Evolutionary conservation across 108 stramenopile genomes (phyloP), one percentile per base, ranked within the genome.

Genomic region (Nannochloropsis gaditana): DNA sequence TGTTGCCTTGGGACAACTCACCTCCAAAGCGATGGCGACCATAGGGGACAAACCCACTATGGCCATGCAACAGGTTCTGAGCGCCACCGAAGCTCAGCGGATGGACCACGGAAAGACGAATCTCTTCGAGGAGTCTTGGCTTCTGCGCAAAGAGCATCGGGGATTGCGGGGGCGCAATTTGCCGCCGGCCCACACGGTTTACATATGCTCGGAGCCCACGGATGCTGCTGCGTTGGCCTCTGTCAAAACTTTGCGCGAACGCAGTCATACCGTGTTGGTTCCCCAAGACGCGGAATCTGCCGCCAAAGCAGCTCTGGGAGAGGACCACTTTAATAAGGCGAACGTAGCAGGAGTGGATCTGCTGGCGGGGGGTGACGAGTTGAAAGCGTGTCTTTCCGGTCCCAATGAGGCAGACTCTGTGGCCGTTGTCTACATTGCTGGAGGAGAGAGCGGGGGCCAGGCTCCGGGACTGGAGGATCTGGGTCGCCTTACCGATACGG

Each of bases 131-230:
- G 59, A 73, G 59, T 73, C 1, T 73, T 73, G 59, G 59, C 4
- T 73, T 15, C n/a, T 73, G 59, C 59, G 59, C 4, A 15, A 73
- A n/a, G 59, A 73, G 59, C 59, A 73, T 73, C 59, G 59, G 15
- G 59, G 59, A n/a, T 3, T n/a, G 59, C 59, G 59, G 59, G 59
- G 59, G 59, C 15, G n/a, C 19, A 73, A n/a, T 73, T n/a, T 73
- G 59, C 59, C 59, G 6, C 59, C 59, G 6, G 59, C 59, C 4
- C 59, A 73, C 59, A 73, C 59, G 59, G 59, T 73, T n/a, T 73
- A 73, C 59, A 73, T 73, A n/a, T 73, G 59, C 59, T 73, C 59
- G 59, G 59, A 73, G 59, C 59, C 59, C 59, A 73, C 59, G 19
- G 59, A 73, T 73, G 59, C 59, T 73, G 59, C 2, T 15, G 59